Evolutionary conservation across 2,329 filamentous ascomycete genomes (phyloP), one percentile per base, ranked within the genome.

Genomic region (Didymella keratinophila): DNA sequence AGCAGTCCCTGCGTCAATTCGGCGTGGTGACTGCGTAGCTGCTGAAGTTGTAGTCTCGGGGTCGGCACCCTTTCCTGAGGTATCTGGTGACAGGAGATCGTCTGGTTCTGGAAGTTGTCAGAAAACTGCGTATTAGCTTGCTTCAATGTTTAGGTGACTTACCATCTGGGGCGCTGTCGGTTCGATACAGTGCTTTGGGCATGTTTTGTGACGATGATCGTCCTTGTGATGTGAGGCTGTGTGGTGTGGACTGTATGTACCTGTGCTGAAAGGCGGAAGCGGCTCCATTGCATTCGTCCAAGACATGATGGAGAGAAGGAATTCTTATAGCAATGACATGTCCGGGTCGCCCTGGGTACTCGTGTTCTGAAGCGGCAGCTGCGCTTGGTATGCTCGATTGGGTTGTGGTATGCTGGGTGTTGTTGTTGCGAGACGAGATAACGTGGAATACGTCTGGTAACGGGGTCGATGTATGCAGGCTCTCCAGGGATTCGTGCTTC

Each of bases 281-380:
- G 52, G 44, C 36, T 55, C 45, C 28, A 44, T 44, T 21, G 45
- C 37, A n/a, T 21, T 37, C 30, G 44, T 30, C 30, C 11, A 36
- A 27, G 18, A 20, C 21, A 27, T 43, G n/a, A n/a, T n/a, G n/a
- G n/a, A 10, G 4, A 6, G 16, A 27, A 8, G 32, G 8, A 11
- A 11, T 3, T 39, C 9, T 39, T 20, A 39, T 20, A 39, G n/a
- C 8, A 11, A 39, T 20, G n/a, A 11, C 7, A 39, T 27, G 23
- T n/a, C 14, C 27, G 7, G 37, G 41, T 43, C 16, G 23, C 21
- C 14, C 21, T 43, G 21, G 7, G 4, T n/a, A 10, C 21, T 27
- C 6, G 1, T n/a, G 30, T n/a, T n/a, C n/a, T n/a, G n/a, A n/a
- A n/a, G n/a, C n/a, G n/a, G n/a, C n/a, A n/a, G n/a, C n/a, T n/a